Percentiles rank a stretch among this genome's conserved stretches.
phyloP scores from a whole-genome alignment of 163 green algal species.

The Coccomyxa subellipsoidea region DNA sequence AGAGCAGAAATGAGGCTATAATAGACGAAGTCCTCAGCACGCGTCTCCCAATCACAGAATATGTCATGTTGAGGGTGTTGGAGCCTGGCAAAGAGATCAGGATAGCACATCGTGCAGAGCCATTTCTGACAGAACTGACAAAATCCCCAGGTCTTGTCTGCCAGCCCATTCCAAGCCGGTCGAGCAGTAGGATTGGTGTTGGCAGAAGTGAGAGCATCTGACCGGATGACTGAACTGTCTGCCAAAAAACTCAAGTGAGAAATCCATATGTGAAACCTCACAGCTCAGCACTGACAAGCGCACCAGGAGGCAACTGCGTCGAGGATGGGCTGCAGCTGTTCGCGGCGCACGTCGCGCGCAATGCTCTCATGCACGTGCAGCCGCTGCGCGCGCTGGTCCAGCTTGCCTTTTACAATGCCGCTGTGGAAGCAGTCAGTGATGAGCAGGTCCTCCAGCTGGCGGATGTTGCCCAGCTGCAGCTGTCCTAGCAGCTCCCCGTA shows the following conservation, averaged over 20 bases:
- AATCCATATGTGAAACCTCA: too few relatives aligned
- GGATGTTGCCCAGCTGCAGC: constrained; percentile 68
- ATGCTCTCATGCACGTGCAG: constrained; percentile 48
- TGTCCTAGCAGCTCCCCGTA: constrained; percentile 63
- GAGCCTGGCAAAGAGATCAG: neutral
- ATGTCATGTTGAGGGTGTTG: neutral
- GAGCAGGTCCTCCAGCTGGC: constrained; percentile 88
- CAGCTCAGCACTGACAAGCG: neutral
- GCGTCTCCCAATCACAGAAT: neutral
- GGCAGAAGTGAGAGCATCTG: too few relatives aligned
- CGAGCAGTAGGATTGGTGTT: too few relatives aligned
- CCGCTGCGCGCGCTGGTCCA: constrained; percentile 68
- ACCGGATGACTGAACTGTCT: too few relatives aligned
- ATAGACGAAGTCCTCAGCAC: too few relatives aligned
- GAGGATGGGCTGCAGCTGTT: constrained; percentile 35
- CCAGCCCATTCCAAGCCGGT: too few relatives aligned
- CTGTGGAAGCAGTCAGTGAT: constrained; percentile 91
- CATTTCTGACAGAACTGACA: too few relatives aligned
- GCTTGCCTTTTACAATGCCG: constrained; percentile 65
- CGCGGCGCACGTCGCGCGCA: constrained; percentile 60
- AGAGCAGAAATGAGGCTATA: too few relatives aligned
- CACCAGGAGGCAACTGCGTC: constrained; percentile 11
- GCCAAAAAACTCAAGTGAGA: too few relatives aligned
- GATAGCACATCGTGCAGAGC: neutral
- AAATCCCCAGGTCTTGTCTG: too few relatives aligned